Conservation (phyloP, 2,329 filamentous ascomycete genomes). For the Macrophomina phaseolina region DNA sequence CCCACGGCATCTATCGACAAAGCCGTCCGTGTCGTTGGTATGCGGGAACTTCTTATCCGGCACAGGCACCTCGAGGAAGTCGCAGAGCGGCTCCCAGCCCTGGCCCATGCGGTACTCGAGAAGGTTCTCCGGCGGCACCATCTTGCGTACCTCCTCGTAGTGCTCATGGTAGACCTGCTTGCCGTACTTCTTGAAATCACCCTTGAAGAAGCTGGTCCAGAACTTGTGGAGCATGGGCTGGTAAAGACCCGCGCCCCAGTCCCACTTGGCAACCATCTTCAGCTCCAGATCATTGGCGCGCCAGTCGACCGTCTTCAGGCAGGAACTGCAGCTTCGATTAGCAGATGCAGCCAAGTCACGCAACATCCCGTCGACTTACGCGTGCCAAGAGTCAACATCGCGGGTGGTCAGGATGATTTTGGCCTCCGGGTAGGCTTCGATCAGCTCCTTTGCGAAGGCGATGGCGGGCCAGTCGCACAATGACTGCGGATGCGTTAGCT, state of each 20-base stretch:
- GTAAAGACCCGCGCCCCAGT: slow-evolving; percentile 50
- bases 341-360: slow-evolving; percentile 30
- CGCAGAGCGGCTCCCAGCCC: slow-evolving; percentile 39
- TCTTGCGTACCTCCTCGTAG: slow-evolving; percentile 34
- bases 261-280: slow-evolving; percentile 35
- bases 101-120: slow-evolving; percentile 37
- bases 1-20: slow-evolving; percentile 59
- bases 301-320: slow-evolving; percentile 34
- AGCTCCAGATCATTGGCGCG: slow-evolving; percentile 34
- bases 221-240: slow-evolving; percentile 73
- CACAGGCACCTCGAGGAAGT: slow-evolving; percentile 36
- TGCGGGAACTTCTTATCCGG: slow-evolving; percentile 32
- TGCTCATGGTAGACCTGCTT: slow-evolving; percentile 36
- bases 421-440: slow-evolving; percentile 41
- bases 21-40: slow-evolving; percentile 47
- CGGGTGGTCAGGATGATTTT: slow-evolving; percentile 43
- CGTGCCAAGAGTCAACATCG: slow-evolving; percentile 38
- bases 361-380: slow-evolving; percentile 30
- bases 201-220: slow-evolving; percentile 71
- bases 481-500: slow-evolving; percentile 22
- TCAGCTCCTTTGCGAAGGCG: slow-evolving; percentile 37
- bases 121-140: slow-evolving; percentile 34
- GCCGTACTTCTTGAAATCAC: slow-evolving; percentile 64
- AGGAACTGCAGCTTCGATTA: slow-evolving; percentile 34
- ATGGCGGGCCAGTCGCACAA: slow-evolving; percentile 39